A percentile compares a stretch with the other conserved stretches of the same genome.
Conservation (phyloP, 2,329 filamentous ascomycete species). For the Diplocarpon mali region DNA sequence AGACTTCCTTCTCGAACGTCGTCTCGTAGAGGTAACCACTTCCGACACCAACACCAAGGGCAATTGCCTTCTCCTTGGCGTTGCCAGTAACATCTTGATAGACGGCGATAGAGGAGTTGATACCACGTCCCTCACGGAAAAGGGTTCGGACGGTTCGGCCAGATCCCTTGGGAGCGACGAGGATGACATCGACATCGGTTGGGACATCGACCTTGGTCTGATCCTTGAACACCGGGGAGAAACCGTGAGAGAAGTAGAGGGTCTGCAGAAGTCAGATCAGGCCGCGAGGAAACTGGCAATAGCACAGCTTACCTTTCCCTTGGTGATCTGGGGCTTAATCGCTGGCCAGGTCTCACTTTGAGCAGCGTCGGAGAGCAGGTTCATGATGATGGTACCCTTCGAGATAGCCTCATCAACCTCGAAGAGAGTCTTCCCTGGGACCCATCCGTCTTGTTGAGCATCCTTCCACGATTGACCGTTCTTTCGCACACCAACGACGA, state of each 20-base stretch:
- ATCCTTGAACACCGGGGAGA: constrained; percentile 99
- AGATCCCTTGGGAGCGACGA: constrained; percentile 97
- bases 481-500: constrained; percentile 98
- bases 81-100: constrained; percentile 97
- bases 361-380: constrained; percentile 93
- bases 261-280: constrained; percentile 46
- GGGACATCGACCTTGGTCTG: constrained; percentile 98
- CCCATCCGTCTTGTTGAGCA: constrained; percentile 93
- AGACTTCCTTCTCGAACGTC: constrained; percentile 99
- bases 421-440: constrained; percentile 97
- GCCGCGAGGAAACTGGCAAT: background rate
- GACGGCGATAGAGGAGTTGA: constrained; percentile 98
- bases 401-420: constrained; percentile 93
- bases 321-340: constrained; percentile 95
- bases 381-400: constrained; percentile 95
- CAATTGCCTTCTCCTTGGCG: constrained; percentile 95
- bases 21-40: constrained; percentile 99
- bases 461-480: constrained; percentile 98
- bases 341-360: constrained; percentile 98
- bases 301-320: constrained; percentile 71
- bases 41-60: constrained; percentile 92
- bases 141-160: constrained; percentile 96
- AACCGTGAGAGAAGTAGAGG: constrained; percentile 99
- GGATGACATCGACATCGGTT: constrained; percentile 94
- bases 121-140: constrained; percentile 98